Base-by-base conservation (phyloP, 192 early-diverging fungal genomes). In the Podila clonocystis region DNA sequence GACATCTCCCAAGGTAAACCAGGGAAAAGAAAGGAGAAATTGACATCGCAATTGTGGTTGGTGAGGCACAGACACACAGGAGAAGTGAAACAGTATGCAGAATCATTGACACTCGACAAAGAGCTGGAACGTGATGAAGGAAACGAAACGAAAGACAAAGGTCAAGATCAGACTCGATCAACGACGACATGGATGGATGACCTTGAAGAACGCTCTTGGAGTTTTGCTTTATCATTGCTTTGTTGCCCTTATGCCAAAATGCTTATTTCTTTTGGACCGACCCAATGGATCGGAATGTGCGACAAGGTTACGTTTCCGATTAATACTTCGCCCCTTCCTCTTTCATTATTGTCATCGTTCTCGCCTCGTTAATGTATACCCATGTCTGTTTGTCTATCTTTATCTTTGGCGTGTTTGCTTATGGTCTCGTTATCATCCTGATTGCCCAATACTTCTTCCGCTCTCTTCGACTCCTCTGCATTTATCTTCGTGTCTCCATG, bases 1-100 rank as follows among this genome's bases (percentile, higher is more conserved):
- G 70, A 70, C 68, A 19, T 70, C 86, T 17, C 83, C 82, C 62
- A 74, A 70, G 41, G 68, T 70, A 68, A 66, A 7, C 9, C 1
- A 20, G 3, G 9, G 22, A 29, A 52, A 29, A 20, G 28, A 31
- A 19, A 36, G 5, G 17, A 26, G 8, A 41, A 7, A 22, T 4
- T 24, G 50, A 45, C 41, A 15, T 45, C 17, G 41, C 41, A 45
- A 17, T 45, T 45, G 41, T 45, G 41, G 41, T 45, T 15, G 15
- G 41, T 45, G 41, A 45, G 41, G 15, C 3, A 45, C 13, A 15
- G 41, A 45, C 15, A 45, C 41, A 15, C 41, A 45, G 41, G 41
- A 45, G 13, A 45, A 3, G 41, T 45, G 41, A 45, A 45, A 12
- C 41, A 45, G 41, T 0, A 36, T 36, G 41, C 15, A 45, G 41